Conservation (phyloP, 495 filamentous ascomycete species). For the Apodospora peruviana region DNA sequence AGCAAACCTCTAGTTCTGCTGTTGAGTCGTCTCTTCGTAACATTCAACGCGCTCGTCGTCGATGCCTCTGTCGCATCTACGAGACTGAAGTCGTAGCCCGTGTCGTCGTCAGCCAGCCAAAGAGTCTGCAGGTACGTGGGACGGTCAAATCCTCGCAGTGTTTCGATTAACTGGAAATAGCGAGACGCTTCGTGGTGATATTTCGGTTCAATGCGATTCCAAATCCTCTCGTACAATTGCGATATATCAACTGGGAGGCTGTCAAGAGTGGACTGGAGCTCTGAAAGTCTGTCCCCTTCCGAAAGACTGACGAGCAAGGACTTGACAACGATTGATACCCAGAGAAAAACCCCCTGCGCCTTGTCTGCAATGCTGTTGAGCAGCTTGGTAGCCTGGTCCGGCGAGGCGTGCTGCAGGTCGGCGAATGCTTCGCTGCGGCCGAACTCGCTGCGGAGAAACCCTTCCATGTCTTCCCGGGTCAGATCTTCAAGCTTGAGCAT, state of each 20-base stretch:
- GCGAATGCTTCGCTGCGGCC: background rate
- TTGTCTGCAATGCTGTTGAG: background rate
- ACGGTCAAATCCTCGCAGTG: too few species aligned
- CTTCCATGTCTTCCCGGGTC: background rate
- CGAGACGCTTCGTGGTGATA: background rate
- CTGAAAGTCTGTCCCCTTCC: background rate
- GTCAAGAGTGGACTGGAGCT: background rate
- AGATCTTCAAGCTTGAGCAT: constrained; percentile 1
- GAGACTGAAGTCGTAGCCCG: background rate
- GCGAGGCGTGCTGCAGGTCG: background rate
- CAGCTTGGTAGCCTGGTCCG: background rate
- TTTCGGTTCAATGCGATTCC: background rate
- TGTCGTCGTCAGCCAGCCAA: background rate
- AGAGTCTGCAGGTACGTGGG: background rate
- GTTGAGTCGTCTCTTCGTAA: background rate
- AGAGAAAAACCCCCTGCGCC: constrained; percentile 7
- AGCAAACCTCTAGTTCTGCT: background rate
- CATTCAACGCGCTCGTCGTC: background rate
- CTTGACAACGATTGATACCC: constrained; percentile 3
- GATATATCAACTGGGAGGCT: background rate
- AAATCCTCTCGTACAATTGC: background rate
- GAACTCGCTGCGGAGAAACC: background rate
- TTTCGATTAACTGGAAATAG: too few species aligned
- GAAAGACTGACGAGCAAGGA: background rate
- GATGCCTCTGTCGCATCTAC: background rate